Percentiles rank a stretch among this genome's conserved stretches.
Conservation (phyloP, 192 early-diverging fungal species). For the Entomortierella beljakovae region DNA sequence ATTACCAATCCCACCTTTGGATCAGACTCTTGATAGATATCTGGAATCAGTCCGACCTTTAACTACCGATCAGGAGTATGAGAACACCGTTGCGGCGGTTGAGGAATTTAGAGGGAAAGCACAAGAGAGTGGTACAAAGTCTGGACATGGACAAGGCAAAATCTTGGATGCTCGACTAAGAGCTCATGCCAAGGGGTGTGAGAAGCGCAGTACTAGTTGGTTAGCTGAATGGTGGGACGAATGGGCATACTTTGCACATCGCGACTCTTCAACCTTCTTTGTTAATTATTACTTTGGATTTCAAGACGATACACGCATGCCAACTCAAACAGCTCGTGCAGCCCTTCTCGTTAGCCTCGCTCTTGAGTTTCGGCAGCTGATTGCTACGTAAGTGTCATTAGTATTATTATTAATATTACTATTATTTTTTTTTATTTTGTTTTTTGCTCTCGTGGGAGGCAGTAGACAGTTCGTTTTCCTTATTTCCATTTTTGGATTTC, state of each 20-base stretch:
- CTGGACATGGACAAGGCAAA: constrained; percentile 12
- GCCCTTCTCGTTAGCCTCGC: constrained; percentile 50
- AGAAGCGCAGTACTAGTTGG: constrained; percentile 57
- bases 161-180: constrained; percentile 53
- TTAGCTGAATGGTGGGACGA: constrained; percentile 57
- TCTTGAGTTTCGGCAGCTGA: constrained; percentile 44
- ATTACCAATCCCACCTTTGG: constrained; percentile 67
- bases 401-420: neutral
- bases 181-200: constrained; percentile 57
- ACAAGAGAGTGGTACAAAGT: constrained; percentile 1
- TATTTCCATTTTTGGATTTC: constrained; percentile 45
- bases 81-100: constrained; percentile 56
- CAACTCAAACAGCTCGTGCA: constrained; percentile 46
- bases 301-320: constrained; percentile 48
- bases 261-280: constrained; percentile 51
- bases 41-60: constrained; percentile 61
- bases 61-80: constrained; percentile 58
- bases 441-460: neutral
- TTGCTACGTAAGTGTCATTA: constrained; percentile 41
- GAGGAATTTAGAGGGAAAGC: constrained; percentile 54
- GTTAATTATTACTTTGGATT: constrained; percentile 56
- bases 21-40: constrained; percentile 64
- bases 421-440: neutral
- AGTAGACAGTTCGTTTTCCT: constrained; percentile 16
- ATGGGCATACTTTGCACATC: constrained; percentile 46